Conservation (phyloP, 1,284 basidiomycete species). For the Ustilago tritici region DNA sequence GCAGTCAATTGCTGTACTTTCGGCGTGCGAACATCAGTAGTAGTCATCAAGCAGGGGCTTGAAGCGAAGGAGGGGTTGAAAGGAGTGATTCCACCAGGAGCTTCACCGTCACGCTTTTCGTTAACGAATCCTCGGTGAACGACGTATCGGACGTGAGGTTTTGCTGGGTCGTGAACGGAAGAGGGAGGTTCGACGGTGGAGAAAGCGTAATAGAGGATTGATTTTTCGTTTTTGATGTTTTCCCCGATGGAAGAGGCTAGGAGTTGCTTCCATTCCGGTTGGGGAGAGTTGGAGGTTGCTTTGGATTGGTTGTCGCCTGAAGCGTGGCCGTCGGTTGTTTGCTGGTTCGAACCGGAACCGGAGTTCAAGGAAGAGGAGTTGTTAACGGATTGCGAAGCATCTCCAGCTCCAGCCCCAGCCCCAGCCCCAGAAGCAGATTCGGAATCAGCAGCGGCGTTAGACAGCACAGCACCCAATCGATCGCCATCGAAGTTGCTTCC, state of each 20-base stretch:
- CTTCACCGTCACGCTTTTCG: constrained; percentile 63
- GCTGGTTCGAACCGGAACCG: constrained; percentile 15
- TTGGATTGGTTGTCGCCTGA: constrained; percentile 25
- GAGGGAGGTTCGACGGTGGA: constrained; percentile 51
- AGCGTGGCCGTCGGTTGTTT: constrained; percentile 34
- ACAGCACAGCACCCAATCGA: constrained; percentile 33
- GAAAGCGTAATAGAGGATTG: constrained; percentile 66
- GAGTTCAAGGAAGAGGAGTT: background rate
- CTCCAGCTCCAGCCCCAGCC: background rate
- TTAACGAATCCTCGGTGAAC: constrained; percentile 70
- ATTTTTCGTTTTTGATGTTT: constrained; percentile 61
- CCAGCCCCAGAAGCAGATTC: background rate
- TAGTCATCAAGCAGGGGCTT: constrained; percentile 67
- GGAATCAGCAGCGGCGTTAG: constrained; percentile 23
- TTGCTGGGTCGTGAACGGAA: constrained; percentile 55
- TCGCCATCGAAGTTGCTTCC: constrained; percentile 28
- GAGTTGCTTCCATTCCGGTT: constrained; percentile 62
- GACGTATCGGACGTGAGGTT: constrained; percentile 64
- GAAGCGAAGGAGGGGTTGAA: constrained; percentile 57
- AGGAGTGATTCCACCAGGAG: constrained; percentile 48
- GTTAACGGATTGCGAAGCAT: background rate
- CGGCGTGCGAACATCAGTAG: constrained; percentile 69
- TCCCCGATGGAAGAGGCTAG: constrained; percentile 49
- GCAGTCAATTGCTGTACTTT: constrained; percentile 66
- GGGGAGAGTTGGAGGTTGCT: constrained; percentile 53